A percentile compares a stretch with the other conserved stretches of the same genome.
Conservation (phyloP, 768 basidiomycete genomes). For the Podaxis pistillaris region DNA sequence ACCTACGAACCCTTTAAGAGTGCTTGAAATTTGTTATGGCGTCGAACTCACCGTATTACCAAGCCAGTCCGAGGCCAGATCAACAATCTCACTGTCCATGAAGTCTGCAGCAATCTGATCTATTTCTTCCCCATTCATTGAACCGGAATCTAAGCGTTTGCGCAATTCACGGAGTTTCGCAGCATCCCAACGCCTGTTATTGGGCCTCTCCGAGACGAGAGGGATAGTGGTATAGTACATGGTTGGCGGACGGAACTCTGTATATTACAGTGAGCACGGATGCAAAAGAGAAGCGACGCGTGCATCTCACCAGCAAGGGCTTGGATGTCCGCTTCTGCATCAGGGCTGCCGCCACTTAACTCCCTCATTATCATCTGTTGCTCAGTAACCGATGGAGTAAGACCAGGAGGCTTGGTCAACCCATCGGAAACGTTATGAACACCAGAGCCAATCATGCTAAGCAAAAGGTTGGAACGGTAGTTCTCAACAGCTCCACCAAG, state of each 20-base stretch:
- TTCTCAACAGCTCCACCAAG: conserved; percentile 92
- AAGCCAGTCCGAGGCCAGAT: conserved; percentile 96
- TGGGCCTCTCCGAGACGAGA: conserved; percentile 77
- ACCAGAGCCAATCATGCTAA: conserved; percentile 85
- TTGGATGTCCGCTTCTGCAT: conserved; percentile 83
- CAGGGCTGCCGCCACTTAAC: conserved; percentile 70
- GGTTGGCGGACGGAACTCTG: conserved; percentile 89
- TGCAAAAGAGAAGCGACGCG: neutral
- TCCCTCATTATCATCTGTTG: conserved; percentile 98
- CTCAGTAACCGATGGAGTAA: conserved; percentile 78
- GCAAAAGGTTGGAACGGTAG: conserved; percentile 86
- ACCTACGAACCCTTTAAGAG: conserved; percentile 46
- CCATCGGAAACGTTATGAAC: conserved; percentile 56
- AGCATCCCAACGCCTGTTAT: conserved; percentile 91
- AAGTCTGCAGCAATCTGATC: conserved; percentile 90
- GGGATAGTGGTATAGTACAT: conserved; percentile 98
- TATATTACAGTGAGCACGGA: conserved; percentile 8
- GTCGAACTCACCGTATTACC: conserved; percentile 78
- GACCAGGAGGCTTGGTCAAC: conserved; percentile 63
- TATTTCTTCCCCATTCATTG: conserved; percentile 80
- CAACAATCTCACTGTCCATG: conserved; percentile 91
- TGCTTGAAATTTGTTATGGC: neutral
- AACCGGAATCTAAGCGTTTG: conserved; percentile 90
- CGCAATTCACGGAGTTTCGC: conserved; percentile 91
- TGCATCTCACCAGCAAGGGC: conserved; percentile 76